These are phyloP conservation scores for Gossypium bickii DNA, from an alignment of 345 rosid genomes.

Conservation along the genomic window DNA sequence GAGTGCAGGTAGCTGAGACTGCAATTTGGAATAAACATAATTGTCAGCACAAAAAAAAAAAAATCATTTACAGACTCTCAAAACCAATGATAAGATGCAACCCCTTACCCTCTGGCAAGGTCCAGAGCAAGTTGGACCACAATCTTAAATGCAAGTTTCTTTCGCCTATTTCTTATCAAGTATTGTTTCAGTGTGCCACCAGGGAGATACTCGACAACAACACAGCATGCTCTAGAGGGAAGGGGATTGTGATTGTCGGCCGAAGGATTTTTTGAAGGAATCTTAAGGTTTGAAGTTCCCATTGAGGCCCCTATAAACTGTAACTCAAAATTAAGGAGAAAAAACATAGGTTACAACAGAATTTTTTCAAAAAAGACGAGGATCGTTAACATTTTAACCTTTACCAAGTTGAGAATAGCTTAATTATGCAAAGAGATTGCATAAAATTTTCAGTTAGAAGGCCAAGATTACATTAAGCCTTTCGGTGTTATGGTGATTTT, in stretches of 20 bases:
- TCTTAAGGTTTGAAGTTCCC: constrained; percentile 82
- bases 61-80: background rate
- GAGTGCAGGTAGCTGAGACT: constrained; percentile 90
- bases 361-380: background rate
- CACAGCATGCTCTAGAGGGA: constrained; percentile 80
- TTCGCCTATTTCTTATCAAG: constrained; percentile 61
- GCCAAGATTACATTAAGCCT: too few relatives aligned
- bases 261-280: constrained; percentile 38
- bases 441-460: too few relatives aligned
- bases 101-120: constrained; percentile 74
- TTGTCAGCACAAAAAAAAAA: background rate
- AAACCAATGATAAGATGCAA: background rate
- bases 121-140: constrained; percentile 86
- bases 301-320: constrained; percentile 95
- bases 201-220: constrained; percentile 80
- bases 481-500: background rate
- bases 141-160: constrained; percentile 67
- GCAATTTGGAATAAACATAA: constrained; percentile 27
- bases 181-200: constrained; percentile 81
- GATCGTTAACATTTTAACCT: too few relatives aligned
- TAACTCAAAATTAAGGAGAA: background rate
- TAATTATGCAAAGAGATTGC: background rate
- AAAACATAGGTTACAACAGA: background rate
- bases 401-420: background rate
- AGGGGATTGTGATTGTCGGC: constrained; percentile 30